Base-by-base conservation (phyloP, 2,329 filamentous ascomycete genomes). In the Trichophyton rubrum region DNA sequence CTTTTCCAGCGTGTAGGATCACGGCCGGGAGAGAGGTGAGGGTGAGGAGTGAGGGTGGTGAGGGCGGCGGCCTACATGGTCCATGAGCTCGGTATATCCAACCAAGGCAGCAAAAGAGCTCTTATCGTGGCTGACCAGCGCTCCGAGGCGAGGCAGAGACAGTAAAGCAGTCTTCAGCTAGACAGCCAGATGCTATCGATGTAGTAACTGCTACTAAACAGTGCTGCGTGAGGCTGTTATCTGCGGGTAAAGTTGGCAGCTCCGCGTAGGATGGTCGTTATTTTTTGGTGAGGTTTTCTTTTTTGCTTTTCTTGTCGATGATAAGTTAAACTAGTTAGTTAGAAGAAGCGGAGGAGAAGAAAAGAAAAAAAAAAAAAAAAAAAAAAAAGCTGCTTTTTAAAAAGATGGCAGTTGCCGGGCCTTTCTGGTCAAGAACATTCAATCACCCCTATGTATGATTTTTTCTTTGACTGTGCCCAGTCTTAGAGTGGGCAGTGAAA, bases 61-160 rank as follows among this genome's bases (percentile, higher is more conserved):
- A 38, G 33, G 33, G 33, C 33, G 27, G 11, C 11, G 20, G 53
- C 62, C 58, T 58, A 63, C 62, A 59, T 63, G 60, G 41, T 63
- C 62, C 62, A 63, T 62, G 60, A 53, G 49, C 49, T 53, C 49
- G 17, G 20, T 51, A 43, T 43, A 43, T n/a, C 15, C 15, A n/a
- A 43, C 15, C 40, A n/a, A 43, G 13, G 15, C 15, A 43, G 40
- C 40, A n/a, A 43, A 7, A 43, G n/a, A 43, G 40, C 40, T 43
- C 40, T 43, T 43, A 43, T 43, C 43, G 43, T 47, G 43, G 43
- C 43, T 20, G 43, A 24, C 43, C 20, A 3, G 43, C 17, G 43
- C 43, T 47, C 17, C 17, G 20, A 20, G 43, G 43, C 20, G 17
- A 47, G 43, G 17, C 17, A 20, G 43, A 47, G 43, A 15, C n/a